Evolutionary conservation across 2,329 filamentous ascomycete species (phyloP).

Genomic region (Arthrinium puccinioides): DNA sequence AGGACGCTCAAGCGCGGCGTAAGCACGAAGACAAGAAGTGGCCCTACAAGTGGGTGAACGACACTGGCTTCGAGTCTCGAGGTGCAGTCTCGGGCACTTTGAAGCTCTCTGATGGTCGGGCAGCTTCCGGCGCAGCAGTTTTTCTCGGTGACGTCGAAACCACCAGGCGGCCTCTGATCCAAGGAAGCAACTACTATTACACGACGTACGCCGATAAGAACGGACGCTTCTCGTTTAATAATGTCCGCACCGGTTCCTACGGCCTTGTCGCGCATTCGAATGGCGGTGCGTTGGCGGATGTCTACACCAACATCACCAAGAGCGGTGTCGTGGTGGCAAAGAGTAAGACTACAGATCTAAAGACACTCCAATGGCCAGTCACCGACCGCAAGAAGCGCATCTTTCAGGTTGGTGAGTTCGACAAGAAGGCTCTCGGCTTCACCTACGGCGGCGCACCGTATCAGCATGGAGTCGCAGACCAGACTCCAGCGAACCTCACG

Average conservation of each 20-base stretch:
- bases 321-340: slow-evolving; percentile 30
- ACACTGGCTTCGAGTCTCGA: slow-evolving; percentile 36
- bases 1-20: slow-evolving; percentile 30
- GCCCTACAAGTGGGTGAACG: slow-evolving; percentile 42
- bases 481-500: slow-evolving; percentile 37
- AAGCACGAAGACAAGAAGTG: slow-evolving; percentile 32
- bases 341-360: slow-evolving; percentile 26
- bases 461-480: slow-evolving; percentile 34
- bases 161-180: slow-evolving; percentile 34
- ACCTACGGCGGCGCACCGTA: slow-evolving; percentile 32
- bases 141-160: slow-evolving; percentile 41
- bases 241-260: slow-evolving; percentile 36
- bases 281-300: slow-evolving; percentile 33
- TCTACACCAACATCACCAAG: slow-evolving; percentile 33
- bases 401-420: slow-evolving; percentile 41
- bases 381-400: slow-evolving; percentile 27
- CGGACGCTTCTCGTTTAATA: slow-evolving; percentile 33
- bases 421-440: slow-evolving; percentile 37
- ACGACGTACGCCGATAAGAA: slow-evolving; percentile 33
- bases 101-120: slow-evolving; percentile 36
- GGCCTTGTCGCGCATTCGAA: slow-evolving; percentile 43
- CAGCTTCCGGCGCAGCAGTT: slow-evolving; percentile 39
- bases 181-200: slow-evolving; percentile 42
- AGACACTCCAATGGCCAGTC: slow-evolving; percentile 31
- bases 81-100: slow-evolving; percentile 35